Base-by-base conservation (phyloP, 1,284 basidiomycete species). In the Irpex lacteus region DNA sequence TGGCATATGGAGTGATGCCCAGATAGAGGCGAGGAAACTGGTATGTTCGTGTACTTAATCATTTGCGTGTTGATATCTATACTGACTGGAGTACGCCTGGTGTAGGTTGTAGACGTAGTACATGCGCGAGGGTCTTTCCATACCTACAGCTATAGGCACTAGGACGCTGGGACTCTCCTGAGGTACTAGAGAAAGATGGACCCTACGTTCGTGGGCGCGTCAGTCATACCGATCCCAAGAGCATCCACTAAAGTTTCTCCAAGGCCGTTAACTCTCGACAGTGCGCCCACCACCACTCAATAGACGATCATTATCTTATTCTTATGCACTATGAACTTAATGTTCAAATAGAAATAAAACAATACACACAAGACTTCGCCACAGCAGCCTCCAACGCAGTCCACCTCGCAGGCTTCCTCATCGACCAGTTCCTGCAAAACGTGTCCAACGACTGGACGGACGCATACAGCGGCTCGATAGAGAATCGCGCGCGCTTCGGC, bases 71-170 rank as follows among this genome's bases (percentile, higher is more conserved):
- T 7, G 32, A 8, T 53, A 1, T 2, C 2, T 15, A 15, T 15
- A n/a, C n/a, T n/a, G n/a, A 8, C 2, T 53, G 40, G 40, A 11
- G n/a, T 53, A 8, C 50, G n/a, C 2, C 34, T n/a, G n/a, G 5
- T 13, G 32, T 59, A 75, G 74, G 60, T 76, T 2, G 71, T 70
- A 6, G 71, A 74, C 58, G 71, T 69, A 0, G 71, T 75, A 0
- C 73, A 75, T 61, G 71, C 66, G 56, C 74, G 70, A 61, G 79
- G 75, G 3, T 80, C 0, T 74, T 71, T 69, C 79, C 84, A 61
- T 83, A 74, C 70, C 49, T 75, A 34, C 83, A 86, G 68, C 72
- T 84, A 0, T 83, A 81, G 81, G 79, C 80, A 0, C 68, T 81
- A 49, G 83, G 81, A 2, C 75, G 82, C 0, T 72, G 76, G 3